Evolutionary conservation across 306 rosid genomes (phyloP).

Genomic region (Vachellia collinsii): DNA sequence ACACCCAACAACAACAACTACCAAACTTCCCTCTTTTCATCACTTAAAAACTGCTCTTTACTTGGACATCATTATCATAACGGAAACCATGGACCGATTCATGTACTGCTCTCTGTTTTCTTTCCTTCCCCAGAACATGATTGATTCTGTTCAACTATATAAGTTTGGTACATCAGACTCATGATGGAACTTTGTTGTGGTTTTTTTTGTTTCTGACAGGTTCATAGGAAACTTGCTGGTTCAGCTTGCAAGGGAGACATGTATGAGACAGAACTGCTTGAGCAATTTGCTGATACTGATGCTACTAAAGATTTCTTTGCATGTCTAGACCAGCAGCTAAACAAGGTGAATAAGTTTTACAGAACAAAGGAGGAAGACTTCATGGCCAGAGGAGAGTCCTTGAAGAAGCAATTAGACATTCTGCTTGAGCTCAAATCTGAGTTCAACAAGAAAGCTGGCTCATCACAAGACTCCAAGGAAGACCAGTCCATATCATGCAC

Average conservation of each 20-base stretch:
- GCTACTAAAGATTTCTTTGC: constrained; percentile 87
- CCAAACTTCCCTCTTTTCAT: constrained; percentile 53
- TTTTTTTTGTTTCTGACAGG: constrained; percentile 46
- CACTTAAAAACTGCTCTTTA: constrained; percentile 56
- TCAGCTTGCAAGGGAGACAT: constrained; percentile 76
- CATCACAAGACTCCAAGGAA: constrained; percentile 65
- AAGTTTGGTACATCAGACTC: neutral
- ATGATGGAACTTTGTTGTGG: neutral
- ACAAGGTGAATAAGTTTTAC: constrained; percentile 85
- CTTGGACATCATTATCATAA: constrained; percentile 59
- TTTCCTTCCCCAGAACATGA: neutral
- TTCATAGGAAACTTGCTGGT: constrained; percentile 82
- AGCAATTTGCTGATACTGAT: constrained; percentile 76
- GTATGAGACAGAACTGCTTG: constrained; percentile 92
- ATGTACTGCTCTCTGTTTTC: constrained; percentile 53
- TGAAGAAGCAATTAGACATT: constrained; percentile 84
- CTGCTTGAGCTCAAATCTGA: constrained; percentile 68
- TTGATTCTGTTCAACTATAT: neutral
- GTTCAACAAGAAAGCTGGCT: constrained; percentile 53
- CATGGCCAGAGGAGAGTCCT: constrained; percentile 82
- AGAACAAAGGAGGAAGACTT: constrained; percentile 80
- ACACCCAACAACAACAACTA: constrained; percentile 26
- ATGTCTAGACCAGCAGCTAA: constrained; percentile 83
- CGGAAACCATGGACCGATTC: constrained; percentile 83
- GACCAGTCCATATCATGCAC: constrained; percentile 81